Base-by-base conservation (phyloP, 2,329 filamentous ascomycete genomes). In the Ceratocystis albifundus region DNA sequence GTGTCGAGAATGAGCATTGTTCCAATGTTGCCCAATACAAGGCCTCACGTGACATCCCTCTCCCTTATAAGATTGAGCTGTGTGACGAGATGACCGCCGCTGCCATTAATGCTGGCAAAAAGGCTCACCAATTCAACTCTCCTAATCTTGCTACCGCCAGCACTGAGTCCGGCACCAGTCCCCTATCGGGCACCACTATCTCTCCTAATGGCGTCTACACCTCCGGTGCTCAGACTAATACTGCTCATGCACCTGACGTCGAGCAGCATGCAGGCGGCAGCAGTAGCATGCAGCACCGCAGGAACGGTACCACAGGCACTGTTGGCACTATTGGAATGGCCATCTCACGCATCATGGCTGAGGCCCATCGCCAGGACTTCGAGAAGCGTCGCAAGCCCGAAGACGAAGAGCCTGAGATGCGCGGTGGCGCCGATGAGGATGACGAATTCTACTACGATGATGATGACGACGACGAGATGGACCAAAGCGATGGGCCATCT, bases 1-100 rank as follows among this genome's bases (percentile, higher is more conserved):
- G 94, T 50, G 92, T 99, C 30, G 94, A 99, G 75, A 99, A 99
- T 74, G 94, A 99, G 72, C 94, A 99, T 76, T 96, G 91, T 76
- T 87, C 88, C 66, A 96, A 96, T 71, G 93, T 99, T 1, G 84
- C 86, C 20, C 86, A 90, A 70, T 95, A 95, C 80, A 91, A 95
- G 70, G 94, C 94, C 3, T 90, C 87, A 1, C 83, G 93, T 66
- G 92, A 96, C 71, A 83, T 96, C 0, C 90, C 90, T 0, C 80
- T 97, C 0, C 93, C 93, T 0, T 97, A 96, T 73, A 80, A 84
- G 62, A 76, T 86, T 61, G 79, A 83, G 28, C 64, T 65, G n/a
- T 53, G 66, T 66, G 57, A 68, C 32, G 64, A 70, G 28, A 65
- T 68, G 66, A 65, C 62, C 7, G 20, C 32, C 17, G 62, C 53